phyloP scores from a whole-genome alignment of 345 rosid genomes.

The Lumnitzera littorea region DNA sequence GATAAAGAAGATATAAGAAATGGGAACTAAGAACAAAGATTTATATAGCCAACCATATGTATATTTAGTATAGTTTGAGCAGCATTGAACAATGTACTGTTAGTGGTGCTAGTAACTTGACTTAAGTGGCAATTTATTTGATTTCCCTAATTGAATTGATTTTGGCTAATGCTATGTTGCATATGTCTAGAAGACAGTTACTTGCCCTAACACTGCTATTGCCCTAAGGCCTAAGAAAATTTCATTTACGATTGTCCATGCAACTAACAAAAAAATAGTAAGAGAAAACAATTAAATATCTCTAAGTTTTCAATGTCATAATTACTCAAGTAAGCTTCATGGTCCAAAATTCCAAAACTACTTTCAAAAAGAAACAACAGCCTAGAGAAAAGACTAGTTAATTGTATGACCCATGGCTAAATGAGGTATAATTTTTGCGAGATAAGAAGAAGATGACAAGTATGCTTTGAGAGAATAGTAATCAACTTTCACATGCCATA shows the following conservation, averaged over 20 bases:
- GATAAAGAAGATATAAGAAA: slow-evolving; percentile 6
- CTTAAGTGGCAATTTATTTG: slow-evolving; percentile 68
- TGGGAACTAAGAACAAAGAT: slow-evolving; percentile 3
- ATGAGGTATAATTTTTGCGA: too few species aligned
- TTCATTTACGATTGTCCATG: slow-evolving; percentile 90
- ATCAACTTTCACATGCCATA: too few species aligned
- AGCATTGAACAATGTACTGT: slow-evolving; percentile 71
- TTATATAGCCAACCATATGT: slow-evolving; percentile 78
- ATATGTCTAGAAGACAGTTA: slow-evolving; percentile 67
- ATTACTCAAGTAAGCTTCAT: neutral
- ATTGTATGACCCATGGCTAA: too few species aligned
- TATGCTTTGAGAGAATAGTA: too few species aligned
- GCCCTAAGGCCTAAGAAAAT: slow-evolving; percentile 76
- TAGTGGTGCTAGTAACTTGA: slow-evolving; percentile 75
- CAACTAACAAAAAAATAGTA: slow-evolving; percentile 24
- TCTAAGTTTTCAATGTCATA: neutral
- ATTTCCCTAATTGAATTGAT: slow-evolving; percentile 70
- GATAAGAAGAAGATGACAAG: too few species aligned
- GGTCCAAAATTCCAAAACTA: neutral
- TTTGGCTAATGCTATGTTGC: slow-evolving; percentile 81
- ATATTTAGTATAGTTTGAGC: slow-evolving; percentile 75
- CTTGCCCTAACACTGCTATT: slow-evolving; percentile 83
- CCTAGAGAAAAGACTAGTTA: too few species aligned
- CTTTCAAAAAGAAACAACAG: too few species aligned
- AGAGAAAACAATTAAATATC: slow-evolving; percentile 1